These are phyloP conservation scores for Yarrowia yakushimensis DNA, from an alignment of 805 yeast species.

Conservation along the genomic window DNA sequence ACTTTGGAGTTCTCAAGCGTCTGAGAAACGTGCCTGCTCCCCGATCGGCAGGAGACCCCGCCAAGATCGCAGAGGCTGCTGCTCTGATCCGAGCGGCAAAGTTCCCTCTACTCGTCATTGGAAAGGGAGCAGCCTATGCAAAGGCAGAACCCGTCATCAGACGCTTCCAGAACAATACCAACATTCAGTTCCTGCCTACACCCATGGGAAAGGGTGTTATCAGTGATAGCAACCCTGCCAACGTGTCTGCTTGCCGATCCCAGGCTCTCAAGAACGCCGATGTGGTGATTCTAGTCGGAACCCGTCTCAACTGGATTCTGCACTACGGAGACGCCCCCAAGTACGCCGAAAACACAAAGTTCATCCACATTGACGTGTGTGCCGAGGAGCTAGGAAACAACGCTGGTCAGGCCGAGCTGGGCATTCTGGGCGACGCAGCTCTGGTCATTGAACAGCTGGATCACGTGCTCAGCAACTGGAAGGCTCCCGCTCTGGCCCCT, in stretches of 20 bases:
- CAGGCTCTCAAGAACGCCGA: constrained; percentile 56
- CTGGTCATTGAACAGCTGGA: constrained; percentile 42
- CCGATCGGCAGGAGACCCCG: constrained; percentile 40
- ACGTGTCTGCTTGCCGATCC: constrained; percentile 52
- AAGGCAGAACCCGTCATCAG: constrained; percentile 43
- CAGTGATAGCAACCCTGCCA: constrained; percentile 42
- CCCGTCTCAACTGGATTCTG: constrained; percentile 69
- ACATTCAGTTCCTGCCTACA: constrained; percentile 61
- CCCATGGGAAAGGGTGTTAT: constrained; percentile 79
- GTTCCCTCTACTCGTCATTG: constrained; percentile 55
- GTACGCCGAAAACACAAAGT: constrained; percentile 45
- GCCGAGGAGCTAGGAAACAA: constrained; percentile 54
- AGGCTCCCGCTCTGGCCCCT: constrained; percentile 37
- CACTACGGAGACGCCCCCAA: constrained; percentile 62
- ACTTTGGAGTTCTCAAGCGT: constrained; percentile 12
- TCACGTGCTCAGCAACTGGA: constrained; percentile 37
- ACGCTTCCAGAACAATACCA: constrained; percentile 43
- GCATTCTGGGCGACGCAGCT: constrained; percentile 56
- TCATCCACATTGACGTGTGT: constrained; percentile 56
- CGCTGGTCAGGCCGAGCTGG: constrained; percentile 40
- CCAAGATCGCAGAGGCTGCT: constrained; percentile 41
- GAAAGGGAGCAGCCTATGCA: constrained; percentile 61
- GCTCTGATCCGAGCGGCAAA: constrained; percentile 39
- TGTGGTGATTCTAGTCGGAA: constrained; percentile 58
- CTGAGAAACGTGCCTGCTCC: constrained; percentile 36